These are phyloP conservation scores for Dichotomocladium elegans DNA, from an alignment of 371 early-diverging fungal species.

Conservation along the genomic window DNA sequence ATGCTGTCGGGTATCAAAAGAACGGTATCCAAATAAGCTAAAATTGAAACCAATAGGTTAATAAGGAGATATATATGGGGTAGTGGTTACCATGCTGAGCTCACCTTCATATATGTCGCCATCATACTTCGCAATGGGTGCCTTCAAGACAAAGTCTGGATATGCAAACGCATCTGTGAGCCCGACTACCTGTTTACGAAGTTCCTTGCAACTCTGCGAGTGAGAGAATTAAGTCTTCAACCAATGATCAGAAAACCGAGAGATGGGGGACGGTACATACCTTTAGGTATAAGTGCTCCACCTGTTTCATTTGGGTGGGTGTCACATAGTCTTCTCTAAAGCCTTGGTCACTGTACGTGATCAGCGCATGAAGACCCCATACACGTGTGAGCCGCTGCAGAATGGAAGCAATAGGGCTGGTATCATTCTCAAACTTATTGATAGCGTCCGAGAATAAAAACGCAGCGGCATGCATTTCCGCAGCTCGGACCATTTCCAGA, in stretches of 20 bases:
- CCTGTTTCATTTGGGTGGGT: slow-evolving; percentile 41
- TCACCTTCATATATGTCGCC: slow-evolving; percentile 59
- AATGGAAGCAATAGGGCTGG: slow-evolving; percentile 21
- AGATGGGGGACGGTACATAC: slow-evolving; percentile 8
- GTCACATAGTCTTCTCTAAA: slow-evolving; percentile 49
- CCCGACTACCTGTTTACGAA: slow-evolving; percentile 60
- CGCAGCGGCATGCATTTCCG: slow-evolving; percentile 35
- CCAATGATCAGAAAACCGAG: no score
- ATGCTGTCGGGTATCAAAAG: slow-evolving; percentile 28
- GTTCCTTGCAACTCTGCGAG: slow-evolving; percentile 35
- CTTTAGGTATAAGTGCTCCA: slow-evolving; percentile 40
- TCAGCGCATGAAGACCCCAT: slow-evolving; percentile 39
- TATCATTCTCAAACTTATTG: slow-evolving; percentile 24
- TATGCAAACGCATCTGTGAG: slow-evolving; percentile 59
- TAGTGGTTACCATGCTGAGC: not conserved
- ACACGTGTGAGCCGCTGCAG: slow-evolving; percentile 27
- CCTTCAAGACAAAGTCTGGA: slow-evolving; percentile 66
- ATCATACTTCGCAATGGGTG: slow-evolving; percentile 62
- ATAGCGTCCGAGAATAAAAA: slow-evolving; percentile 26
- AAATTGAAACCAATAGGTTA: not conserved
- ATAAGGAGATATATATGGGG: not conserved
- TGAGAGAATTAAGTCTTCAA: not conserved
- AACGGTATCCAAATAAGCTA: slow-evolving; percentile 42
- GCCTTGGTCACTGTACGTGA: slow-evolving; percentile 45
- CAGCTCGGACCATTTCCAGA: slow-evolving; percentile 33